Conservation (phyloP, 164 flowering plant genomes). For the Liquidambar formosana region DNA sequence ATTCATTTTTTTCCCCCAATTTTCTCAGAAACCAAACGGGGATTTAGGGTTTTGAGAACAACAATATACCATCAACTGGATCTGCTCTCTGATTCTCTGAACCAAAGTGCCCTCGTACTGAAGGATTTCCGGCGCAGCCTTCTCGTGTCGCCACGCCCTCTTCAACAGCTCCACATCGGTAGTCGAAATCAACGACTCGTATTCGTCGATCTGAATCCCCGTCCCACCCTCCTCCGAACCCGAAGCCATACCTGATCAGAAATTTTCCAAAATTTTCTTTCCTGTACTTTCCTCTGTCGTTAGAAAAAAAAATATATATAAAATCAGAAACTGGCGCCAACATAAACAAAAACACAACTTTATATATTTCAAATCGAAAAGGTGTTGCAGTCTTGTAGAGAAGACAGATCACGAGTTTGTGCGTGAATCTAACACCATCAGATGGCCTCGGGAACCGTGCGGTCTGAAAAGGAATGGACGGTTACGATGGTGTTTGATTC, state of each 20-base stretch:
- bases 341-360: no score
- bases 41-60: constrained; percentile 6
- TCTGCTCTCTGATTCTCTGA: constrained; percentile 59
- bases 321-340: no score
- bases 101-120: constrained; percentile 53
- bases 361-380: no score
- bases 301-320: no score
- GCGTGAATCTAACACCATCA: constrained; percentile 32
- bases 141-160: constrained; percentile 86
- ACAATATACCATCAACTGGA: constrained; percentile 64
- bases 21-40: background rate
- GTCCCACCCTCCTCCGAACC: constrained; percentile 33
- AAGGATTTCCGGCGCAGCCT: constrained; percentile 86
- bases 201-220: constrained; percentile 41
- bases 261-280: no score
- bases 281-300: no score
- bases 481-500: no score
- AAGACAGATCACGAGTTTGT: constrained; percentile 39
- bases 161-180: constrained; percentile 79
- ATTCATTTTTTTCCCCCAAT: background rate
- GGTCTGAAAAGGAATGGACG: no score
- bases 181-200: constrained; percentile 52
- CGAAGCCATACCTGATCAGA: constrained; percentile 29
- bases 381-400: no score
- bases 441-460: no score